Evolutionary conservation across 495 filamentous ascomycete species (phyloP), one percentile per base, ranked within the genome.

Genomic region (Penicillium pancosmium): DNA sequence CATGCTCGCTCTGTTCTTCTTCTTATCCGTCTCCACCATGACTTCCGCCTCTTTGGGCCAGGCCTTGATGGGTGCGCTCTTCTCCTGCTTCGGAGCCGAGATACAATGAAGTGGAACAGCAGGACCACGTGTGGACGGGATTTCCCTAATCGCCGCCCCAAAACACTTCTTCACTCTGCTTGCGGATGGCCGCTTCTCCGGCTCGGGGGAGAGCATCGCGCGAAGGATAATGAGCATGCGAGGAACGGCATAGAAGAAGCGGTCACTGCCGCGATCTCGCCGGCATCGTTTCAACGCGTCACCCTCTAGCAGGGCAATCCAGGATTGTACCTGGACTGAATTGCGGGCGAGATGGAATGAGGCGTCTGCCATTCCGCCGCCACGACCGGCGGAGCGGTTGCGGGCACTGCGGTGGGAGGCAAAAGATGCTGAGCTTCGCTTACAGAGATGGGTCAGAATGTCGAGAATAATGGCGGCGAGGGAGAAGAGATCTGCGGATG

Each of bases 391-490:
- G 16, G 82, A 82, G 36, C 83, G 82, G 70, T 93, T 90, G 53
- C 90, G 87, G 1, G 84, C 80, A 3, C 83, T 78, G 7, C 93
- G 91, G 67, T 93, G 88, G 12, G 86, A 81, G 6, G 84, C 73
- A 66, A 96, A 96, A 19, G 87, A 81, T 18, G 84, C 81, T 0
- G 85, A 78, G 33, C 88, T 85, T 52, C 88, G 85, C 63, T 93
- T 91, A 67, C 91, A 81, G 40, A 93, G 77, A 18, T 92, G 80
- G 5, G 91, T 92, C 71, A 93, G 91, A 52, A 97, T 82, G 69
- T 97, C 93, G 16, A 84, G 68, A 52, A 68, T 74, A 51, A 80
- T 63, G 11, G 74, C 70, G n/a, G 68, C 69, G 7, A 80, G 68
- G 41, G 77, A 79, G 68, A 80, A 80, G 54, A 78, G 64, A 52